Evolutionary conservation across 768 basidiomycete genomes (phyloP).

Genomic region (Rossbeevera mucosa): DNA sequence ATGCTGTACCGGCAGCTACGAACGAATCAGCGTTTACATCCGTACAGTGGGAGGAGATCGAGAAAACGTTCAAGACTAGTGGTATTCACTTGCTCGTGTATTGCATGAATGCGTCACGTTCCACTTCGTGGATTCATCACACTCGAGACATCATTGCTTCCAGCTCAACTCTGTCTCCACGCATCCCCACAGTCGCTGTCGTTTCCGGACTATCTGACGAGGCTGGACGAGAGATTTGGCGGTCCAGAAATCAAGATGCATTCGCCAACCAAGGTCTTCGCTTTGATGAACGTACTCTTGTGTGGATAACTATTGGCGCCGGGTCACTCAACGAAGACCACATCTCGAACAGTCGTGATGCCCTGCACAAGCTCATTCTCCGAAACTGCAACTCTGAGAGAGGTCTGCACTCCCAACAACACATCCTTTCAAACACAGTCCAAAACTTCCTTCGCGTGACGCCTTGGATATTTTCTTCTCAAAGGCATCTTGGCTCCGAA

Average conservation of each 20-base stretch:
- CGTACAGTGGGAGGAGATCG: conserved; percentile 1
- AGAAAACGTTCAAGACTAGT: conserved; percentile 2
- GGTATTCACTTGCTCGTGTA: conserved; percentile 19
- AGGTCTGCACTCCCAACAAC: conserved; percentile 8
- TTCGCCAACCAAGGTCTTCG: conserved; percentile 6
- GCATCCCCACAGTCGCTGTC: conserved; percentile 17
- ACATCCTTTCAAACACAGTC: conserved; percentile 7
- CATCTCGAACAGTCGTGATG: conserved; percentile 7
- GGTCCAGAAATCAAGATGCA: conserved; percentile 7
- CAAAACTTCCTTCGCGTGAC: conserved; percentile 9
- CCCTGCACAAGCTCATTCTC: conserved; percentile 14
- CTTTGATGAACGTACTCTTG: conserved; percentile 18
- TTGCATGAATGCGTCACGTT: conserved; percentile 14
- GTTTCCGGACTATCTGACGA: conserved; percentile 9
- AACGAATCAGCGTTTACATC: conserved; percentile 2
- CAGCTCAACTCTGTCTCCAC: background rate
- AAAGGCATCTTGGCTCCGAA: background rate
- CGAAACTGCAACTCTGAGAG: conserved; percentile 5
- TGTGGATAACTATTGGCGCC: conserved; percentile 2
- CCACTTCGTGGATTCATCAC: conserved; percentile 13
- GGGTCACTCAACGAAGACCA: conserved; percentile 3
- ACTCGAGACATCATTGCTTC: conserved; percentile 7
- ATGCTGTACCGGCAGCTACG: background rate
- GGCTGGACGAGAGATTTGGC: conserved; percentile 17
- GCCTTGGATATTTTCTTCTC: conserved; percentile 5